Evolutionary conservation across 177 flowering plant genomes (phyloP).

Genomic region (Tripterygium wilfordii): DNA sequence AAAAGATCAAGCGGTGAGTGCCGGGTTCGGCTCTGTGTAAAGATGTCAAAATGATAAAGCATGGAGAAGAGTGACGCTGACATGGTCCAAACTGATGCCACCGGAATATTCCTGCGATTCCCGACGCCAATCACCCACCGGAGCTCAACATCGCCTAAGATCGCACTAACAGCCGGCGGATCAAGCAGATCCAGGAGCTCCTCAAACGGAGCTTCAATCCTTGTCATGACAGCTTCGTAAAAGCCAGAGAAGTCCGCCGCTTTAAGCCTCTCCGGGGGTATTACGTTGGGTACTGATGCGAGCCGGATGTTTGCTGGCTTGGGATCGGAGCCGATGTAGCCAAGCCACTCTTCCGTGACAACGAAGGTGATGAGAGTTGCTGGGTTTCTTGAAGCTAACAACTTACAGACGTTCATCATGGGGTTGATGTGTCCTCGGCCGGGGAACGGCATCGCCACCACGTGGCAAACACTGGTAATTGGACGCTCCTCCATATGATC

Average conservation of each 20-base stretch:
- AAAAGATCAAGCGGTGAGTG: constrained; percentile 12
- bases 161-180: constrained; percentile 8
- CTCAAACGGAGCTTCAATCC: constrained; percentile 24
- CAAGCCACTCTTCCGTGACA: constrained; percentile 35
- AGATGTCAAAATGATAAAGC: constrained; percentile 14
- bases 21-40: constrained; percentile 7
- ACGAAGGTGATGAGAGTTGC: constrained; percentile 19
- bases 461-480: constrained; percentile 3
- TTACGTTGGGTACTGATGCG: constrained; percentile 19
- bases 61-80: constrained; percentile 19
- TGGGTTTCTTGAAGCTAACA: background rate
- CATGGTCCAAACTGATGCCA: constrained; percentile 19
- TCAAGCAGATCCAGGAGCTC: constrained; percentile 21
- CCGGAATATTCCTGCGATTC: constrained; percentile 27
- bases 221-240: constrained; percentile 17
- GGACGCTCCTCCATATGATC: no score
- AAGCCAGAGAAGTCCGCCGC: constrained; percentile 18
- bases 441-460: constrained; percentile 14
- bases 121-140: constrained; percentile 14
- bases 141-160: constrained; percentile 16
- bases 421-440: constrained; percentile 29
- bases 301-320: constrained; percentile 18
- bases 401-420: constrained; percentile 23
- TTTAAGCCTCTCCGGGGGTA: constrained; percentile 18
- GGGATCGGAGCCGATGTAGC: constrained; percentile 16